Evolutionary conservation across 1,139 yeast genomes (phyloP).

Genomic region (Waltiozyma sp.): DNA sequence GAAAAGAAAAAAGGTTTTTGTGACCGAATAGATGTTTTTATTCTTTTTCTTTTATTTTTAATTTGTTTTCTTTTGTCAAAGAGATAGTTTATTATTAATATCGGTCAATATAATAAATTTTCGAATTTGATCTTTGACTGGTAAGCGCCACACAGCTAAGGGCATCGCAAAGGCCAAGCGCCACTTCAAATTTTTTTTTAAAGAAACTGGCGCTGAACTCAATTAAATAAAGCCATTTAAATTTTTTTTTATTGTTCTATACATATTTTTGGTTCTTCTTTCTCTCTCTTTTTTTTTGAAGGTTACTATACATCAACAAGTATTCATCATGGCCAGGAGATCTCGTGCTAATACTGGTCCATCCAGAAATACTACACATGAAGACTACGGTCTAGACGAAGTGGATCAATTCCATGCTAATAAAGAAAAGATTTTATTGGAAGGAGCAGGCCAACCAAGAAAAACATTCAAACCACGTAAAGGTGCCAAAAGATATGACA

Average conservation of each 20-base stretch:
- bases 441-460: constrained; percentile 38
- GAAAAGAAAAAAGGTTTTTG: not conserved
- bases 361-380: constrained; percentile 9
- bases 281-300: not conserved
- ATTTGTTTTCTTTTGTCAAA: no score
- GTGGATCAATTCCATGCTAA: constrained; percentile 65
- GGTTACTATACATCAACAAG: no score
- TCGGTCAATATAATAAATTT: no score
- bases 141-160: not conserved
- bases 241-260: no score
- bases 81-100: no score
- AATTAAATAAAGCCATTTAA: no score
- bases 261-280: no score
- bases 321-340: constrained; percentile 15
- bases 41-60: no score
- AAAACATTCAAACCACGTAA: constrained; percentile 8
- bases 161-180: not conserved
- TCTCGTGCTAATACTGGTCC: constrained; percentile 11
- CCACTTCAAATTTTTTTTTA: no score
- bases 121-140: not conserved
- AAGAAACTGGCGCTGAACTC: no score
- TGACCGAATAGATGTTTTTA: no score
- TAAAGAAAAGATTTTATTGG: constrained; percentile 49
- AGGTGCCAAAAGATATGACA: not conserved
- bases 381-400: constrained; percentile 40